A percentile compares a stretch with the other conserved stretches of the same genome.
Evolutionary conservation across 768 basidiomycete species (phyloP).

Genomic region (Gloeopeniophorella convolvens): DNA sequence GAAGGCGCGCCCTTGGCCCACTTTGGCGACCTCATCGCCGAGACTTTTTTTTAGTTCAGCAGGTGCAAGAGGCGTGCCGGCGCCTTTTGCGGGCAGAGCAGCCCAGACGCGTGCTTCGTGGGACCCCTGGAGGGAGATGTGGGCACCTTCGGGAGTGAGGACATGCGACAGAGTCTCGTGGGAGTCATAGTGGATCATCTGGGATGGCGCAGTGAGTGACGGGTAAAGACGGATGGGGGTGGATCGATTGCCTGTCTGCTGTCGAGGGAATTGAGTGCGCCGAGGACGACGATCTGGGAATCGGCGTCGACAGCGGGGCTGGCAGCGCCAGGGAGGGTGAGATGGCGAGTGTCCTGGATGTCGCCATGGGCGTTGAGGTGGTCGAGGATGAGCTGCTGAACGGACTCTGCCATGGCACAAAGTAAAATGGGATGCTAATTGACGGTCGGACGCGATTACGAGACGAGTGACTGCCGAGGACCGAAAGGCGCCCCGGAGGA

Average conservation of each 20-base stretch:
- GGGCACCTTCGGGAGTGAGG: slow-evolving; percentile 76
- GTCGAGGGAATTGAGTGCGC: slow-evolving; percentile 81
- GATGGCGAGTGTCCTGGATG: slow-evolving; percentile 63
- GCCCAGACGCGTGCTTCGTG: slow-evolving; percentile 96
- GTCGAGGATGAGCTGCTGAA: slow-evolving; percentile 77
- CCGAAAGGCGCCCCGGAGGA: too few species aligned
- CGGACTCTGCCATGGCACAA: slow-evolving; percentile 57
- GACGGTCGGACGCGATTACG: background rate
- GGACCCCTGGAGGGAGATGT: slow-evolving; percentile 76
- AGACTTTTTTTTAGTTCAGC: slow-evolving; percentile 66
- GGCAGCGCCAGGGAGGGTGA: slow-evolving; percentile 59
- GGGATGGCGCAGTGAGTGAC: slow-evolving; percentile 2
- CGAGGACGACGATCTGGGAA: slow-evolving; percentile 77
- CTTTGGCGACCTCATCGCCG: slow-evolving; percentile 84
- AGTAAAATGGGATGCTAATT: background rate
- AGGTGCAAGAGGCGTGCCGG: slow-evolving; percentile 57
- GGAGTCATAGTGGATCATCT: slow-evolving; percentile 83
- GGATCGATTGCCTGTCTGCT: slow-evolving; percentile 16
- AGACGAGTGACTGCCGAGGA: background rate
- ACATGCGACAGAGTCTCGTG: slow-evolving; percentile 70
- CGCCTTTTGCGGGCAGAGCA: slow-evolving; percentile 65
- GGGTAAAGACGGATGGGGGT: background rate
- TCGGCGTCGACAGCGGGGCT: slow-evolving; percentile 58
- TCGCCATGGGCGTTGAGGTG: slow-evolving; percentile 48
- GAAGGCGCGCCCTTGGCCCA: slow-evolving; percentile 94